These are phyloP conservation scores for Populus davidiana DNA, from an alignment of 345 rosid genomes.

Conservation along the genomic window DNA sequence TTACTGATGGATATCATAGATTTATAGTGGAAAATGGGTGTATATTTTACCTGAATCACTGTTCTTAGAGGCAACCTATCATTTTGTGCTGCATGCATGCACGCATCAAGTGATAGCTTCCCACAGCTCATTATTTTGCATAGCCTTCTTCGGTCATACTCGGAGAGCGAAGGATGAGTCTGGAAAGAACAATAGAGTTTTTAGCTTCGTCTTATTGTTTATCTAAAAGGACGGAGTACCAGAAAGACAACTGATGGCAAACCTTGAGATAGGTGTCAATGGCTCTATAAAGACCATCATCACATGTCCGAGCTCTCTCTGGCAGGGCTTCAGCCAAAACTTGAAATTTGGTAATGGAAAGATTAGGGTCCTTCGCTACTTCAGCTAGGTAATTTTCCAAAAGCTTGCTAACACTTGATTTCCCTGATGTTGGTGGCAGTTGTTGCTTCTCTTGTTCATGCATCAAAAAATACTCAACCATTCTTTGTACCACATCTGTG, in stretches of 20 bases:
- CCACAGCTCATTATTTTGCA: slow-evolving; percentile 73
- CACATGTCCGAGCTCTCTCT: slow-evolving; percentile 56
- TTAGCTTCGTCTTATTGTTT: neutral
- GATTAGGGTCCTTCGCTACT: slow-evolving; percentile 74
- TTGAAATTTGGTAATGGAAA: slow-evolving; percentile 70
- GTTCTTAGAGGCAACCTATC: slow-evolving; percentile 84
- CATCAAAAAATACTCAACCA: slow-evolving; percentile 67
- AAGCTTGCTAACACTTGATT: slow-evolving; percentile 61
- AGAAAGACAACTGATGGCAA: slow-evolving; percentile 10
- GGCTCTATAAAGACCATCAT: slow-evolving; percentile 90
- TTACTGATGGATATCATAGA: neutral
- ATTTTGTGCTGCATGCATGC: slow-evolving; percentile 90
- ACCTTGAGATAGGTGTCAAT: slow-evolving; percentile 92
- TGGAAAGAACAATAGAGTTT: slow-evolving; percentile 27
- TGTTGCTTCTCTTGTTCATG: slow-evolving; percentile 73
- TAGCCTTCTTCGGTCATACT: slow-evolving; percentile 65
- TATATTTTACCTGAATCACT: slow-evolving; percentile 63
- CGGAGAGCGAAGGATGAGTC: slow-evolving; percentile 71
- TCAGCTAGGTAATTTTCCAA: slow-evolving; percentile 73
- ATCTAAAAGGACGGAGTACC: neutral
- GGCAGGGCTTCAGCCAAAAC: slow-evolving; percentile 77
- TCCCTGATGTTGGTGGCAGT: slow-evolving; percentile 35
- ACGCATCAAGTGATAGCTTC: slow-evolving; percentile 83
- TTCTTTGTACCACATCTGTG: slow-evolving; percentile 62
- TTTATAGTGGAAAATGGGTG: neutral